Evolutionary conservation across 352 stramenopile genomes (phyloP), one percentile per base, ranked within the genome.

Genomic region (Sclerospora graminicola): DNA sequence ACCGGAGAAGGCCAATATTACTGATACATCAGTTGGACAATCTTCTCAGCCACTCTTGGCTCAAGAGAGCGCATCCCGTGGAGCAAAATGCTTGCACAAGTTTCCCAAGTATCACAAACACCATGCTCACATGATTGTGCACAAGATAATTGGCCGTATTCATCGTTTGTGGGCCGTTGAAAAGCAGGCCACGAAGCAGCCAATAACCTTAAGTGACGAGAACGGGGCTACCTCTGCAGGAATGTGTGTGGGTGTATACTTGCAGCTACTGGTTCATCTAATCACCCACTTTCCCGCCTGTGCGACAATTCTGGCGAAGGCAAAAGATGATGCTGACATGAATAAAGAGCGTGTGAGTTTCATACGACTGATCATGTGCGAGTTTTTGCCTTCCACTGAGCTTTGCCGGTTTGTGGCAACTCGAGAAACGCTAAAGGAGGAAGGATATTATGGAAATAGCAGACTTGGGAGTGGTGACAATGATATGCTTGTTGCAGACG

Each of bases 251-350:
- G 77, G 76, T 3, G 69, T 71, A 28, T 90, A 86, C 29, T 33
- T 91, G 19, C 67, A 79, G 5, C 47, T 89, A 35, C 43, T 93
- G 14, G 75, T 83, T 16, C 74, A 91, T 47, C 45, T 93, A 24
- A 75, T 89, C 9, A 69, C 65, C 8, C 60, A 66, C 9, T 90
- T 89, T 23, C 79, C 78, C 11, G 58, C 67, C 4, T 86, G 76
- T 26, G 73, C 76, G 14, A 78, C 63, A 5, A 52, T 80, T n/a
- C 38, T 93, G n/a, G 66, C 67, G 6, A 84, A 86, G 39, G 52
- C 54, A 27, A 74, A 66, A 43, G 60, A 66, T 30, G 52, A 60
- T 41, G 18, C 29, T 23, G 42, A 37, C 36, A 36, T 44, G 9
- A 14, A 57, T 29, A 50, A 63, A 21, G 51, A 58, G 13, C 39